Conservation (phyloP, 1,284 basidiomycete genomes). For the Fomitopsis pinicola region DNA sequence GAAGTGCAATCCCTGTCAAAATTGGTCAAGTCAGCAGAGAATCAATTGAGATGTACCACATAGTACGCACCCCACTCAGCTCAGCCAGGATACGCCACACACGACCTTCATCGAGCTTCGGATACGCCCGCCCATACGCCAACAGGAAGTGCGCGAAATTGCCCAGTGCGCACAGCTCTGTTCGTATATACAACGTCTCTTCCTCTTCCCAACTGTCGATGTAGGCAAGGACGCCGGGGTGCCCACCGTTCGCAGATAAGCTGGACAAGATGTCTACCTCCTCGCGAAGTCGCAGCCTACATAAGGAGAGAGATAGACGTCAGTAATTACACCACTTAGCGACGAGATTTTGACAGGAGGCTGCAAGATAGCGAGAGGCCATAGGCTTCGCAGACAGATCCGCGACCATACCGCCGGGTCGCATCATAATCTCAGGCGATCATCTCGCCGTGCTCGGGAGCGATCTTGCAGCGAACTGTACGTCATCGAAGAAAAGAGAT, state of each 20-base stretch:
- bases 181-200: constrained; percentile 87
- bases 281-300: constrained; percentile 84
- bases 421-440: neutral
- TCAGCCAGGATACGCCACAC: constrained; percentile 98
- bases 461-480: neutral
- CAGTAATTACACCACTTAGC: neutral
- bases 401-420: neutral
- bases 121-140: constrained; percentile 86
- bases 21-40: constrained; percentile 1
- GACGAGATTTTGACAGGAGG: neutral
- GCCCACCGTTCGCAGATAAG: constrained; percentile 41
- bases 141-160: constrained; percentile 91
- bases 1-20: constrained; percentile 74
- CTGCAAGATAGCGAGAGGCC: neutral
- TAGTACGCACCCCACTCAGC: constrained; percentile 72
- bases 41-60: constrained; percentile 9
- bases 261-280: constrained; percentile 93
- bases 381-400: neutral
- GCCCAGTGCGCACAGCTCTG: constrained; percentile 92
- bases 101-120: constrained; percentile 85
- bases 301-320: constrained; percentile 4
- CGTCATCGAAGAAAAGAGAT: neutral
- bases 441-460: constrained; percentile 1
- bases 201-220: constrained; percentile 97
- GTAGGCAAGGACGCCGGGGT: constrained; percentile 86